Evolutionary conservation across 2,329 filamentous ascomycete species (phyloP), one percentile per base, ranked within the genome.

Genomic region (Penicillium sp.): DNA sequence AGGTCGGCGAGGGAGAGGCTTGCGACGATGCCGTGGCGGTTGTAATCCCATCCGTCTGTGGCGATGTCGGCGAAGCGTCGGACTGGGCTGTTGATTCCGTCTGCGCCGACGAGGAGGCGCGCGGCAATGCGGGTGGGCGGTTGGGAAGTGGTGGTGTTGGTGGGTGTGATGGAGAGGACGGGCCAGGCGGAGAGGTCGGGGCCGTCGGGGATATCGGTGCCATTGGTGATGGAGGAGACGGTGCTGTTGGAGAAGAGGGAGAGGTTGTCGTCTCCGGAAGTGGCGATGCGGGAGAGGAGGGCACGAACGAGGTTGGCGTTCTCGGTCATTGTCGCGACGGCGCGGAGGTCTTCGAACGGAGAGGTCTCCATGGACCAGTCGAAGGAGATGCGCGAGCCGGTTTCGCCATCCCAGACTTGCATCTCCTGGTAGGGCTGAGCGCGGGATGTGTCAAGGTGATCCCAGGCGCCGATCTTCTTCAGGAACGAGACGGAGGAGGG

Each of bases 381-480:
- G 68, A 98, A 98, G 59, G 88, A 85, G 65, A 98, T 93, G 59
- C 84, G 81, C 31, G 89, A 87, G 52, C 83, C 89, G 37, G 86
- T 87, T 49, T 95, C 81, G 54, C 91, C 93, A 67, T 98, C 93
- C 93, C 93, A 98, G 29, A 97, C 93, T 67, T 95, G 86, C 93
- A 98, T 98, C 61, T 91, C 87, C 52, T 94, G 84, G 69, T 96
- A 98, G 1, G 83, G 79, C 72, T 96, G 90, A 31, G 93, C 81
- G 29, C 93, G 82, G 5, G 80, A 75, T 37, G 76, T 72, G 57
- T 87, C 78, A 53, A 96, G 74, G 64, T 94, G 82, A 6, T 76
- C 65, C 93, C 91, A 97, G 44, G 85, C 89, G 33, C 91, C 93
- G 53, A 95, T 93, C 4, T 78, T 75, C 63, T 87, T 77, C 55